These are phyloP conservation scores for Aureoboletus auriporus DNA, from an alignment of 768 basidiomycete species.

Conservation along the genomic window DNA sequence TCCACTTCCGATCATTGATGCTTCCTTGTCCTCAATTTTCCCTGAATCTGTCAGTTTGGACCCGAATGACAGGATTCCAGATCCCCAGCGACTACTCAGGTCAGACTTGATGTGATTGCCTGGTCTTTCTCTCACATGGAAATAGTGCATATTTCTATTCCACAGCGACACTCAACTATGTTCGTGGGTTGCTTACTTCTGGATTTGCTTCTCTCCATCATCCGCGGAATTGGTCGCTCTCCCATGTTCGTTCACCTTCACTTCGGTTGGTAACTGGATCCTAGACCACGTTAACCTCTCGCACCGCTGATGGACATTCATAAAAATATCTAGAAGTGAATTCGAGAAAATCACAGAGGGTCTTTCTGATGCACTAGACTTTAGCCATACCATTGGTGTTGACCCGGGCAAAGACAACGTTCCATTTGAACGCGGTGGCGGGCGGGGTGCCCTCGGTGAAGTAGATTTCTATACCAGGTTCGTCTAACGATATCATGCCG, in stretches of 20 bases:
- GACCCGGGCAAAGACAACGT: conserved; percentile 43
- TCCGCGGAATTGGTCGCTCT: conserved; percentile 88
- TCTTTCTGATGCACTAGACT: conserved; percentile 89
- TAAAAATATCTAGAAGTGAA: conserved; percentile 48
- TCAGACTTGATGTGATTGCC: conserved; percentile 6
- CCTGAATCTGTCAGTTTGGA: conserved; percentile 40
- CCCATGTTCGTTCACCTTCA: conserved; percentile 82
- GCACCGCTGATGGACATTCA: conserved; percentile 11
- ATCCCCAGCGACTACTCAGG: conserved; percentile 88
- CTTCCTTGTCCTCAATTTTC: not conserved
- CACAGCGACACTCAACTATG: conserved; percentile 86
- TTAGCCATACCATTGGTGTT: conserved; percentile 84
- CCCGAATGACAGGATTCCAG: conserved; percentile 76
- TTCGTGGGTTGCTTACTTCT: conserved; percentile 83
- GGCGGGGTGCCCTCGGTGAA: conserved; percentile 69
- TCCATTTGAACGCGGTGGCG: conserved; percentile 70
- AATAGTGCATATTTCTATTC: conserved; percentile 94
- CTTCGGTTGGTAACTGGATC: conserved; percentile 47
- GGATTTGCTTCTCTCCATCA: conserved; percentile 93
- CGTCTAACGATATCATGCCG: conserved; percentile 6
- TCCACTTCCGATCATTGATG: not conserved
- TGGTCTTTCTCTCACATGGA: conserved; percentile 4
- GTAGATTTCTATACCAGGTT: conserved; percentile 94
- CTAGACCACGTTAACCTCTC: not conserved
- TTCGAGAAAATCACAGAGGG: conserved; percentile 84